Base-by-base conservation (phyloP, 257 asterid genomes). In the Lithospermum erythrorhizon region DNA sequence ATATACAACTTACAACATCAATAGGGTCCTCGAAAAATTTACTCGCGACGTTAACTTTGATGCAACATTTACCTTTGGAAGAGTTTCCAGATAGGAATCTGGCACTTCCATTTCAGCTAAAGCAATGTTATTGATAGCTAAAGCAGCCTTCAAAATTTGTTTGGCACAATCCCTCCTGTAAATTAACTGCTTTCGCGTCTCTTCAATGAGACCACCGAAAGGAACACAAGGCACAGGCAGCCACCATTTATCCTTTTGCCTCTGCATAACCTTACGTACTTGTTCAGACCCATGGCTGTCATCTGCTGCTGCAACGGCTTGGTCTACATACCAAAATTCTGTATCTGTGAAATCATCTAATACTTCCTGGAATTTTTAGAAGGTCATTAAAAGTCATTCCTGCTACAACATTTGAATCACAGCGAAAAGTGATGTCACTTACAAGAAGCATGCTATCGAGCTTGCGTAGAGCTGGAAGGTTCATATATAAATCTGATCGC, bases 181-280 rank as follows among this genome's bases (percentile, higher is more conserved):
- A 58, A 62, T 64, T 37, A 91, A 71, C 57, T 78, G 74, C 67
- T 72, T 86, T 65, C 94, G 77, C 5, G 85, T 69, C 45, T 55
- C 79, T 63, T 88, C 87, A 2, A 82, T 75, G n/a, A 91, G 86
- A 60, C 98, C 98, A 2, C 75, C 81, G 1, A 78, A 81, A 14
- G 95, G 95, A 25, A 91, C 85, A n/a, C 95, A 88, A 29, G 98
- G 98, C 29, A 91, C 94, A 6, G 98, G 98, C 61, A 91, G 78
- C 98, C 98, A 88, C 98, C 98, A 88, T 75, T 91, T 91, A 10
- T 84, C 95, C 73, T 88, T 82, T 73, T 86, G 93, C 19, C 95
- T 70, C 55, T 82, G 83, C 61, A 74, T 61, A 21, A 82, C 70
- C 70, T 82, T 86, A 61, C 74, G 73, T 66, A 82, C 72, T 11